A percentile compares a stretch with the other conserved stretches of the same genome.
Evolutionary conservation across 345 rosid species (phyloP).

Genomic region (Microthlaspi erraticum): DNA sequence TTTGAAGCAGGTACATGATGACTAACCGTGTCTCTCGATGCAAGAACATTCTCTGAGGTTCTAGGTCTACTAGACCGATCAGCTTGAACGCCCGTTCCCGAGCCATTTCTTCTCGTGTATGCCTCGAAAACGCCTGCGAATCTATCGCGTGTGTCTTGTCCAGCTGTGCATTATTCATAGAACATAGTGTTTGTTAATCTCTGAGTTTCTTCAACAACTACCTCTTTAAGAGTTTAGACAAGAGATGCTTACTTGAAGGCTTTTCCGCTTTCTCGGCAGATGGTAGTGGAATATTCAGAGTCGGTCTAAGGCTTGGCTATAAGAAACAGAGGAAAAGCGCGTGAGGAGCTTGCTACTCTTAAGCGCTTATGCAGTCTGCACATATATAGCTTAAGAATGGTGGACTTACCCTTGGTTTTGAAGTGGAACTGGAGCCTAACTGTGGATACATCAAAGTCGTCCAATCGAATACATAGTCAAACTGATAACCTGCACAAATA

Average conservation of each 20-base stretch:
- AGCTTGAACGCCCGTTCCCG: conserved; percentile 53
- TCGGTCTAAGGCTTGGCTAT: conserved; percentile 64
- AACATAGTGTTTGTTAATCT: conserved; percentile 6
- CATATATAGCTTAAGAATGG: conserved; percentile 4
- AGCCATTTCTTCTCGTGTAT: conserved; percentile 59
- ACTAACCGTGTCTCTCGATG: conserved; percentile 41
- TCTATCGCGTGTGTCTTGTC: conserved; percentile 79
- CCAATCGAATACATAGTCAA: conserved; percentile 96
- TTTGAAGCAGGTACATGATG: conserved; percentile 6
- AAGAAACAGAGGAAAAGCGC: conserved; percentile 14
- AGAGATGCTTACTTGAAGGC: conserved; percentile 62
- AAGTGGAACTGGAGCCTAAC: conserved; percentile 65
- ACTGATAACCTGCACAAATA: conserved; percentile 76
- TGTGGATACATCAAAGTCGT: conserved; percentile 89
- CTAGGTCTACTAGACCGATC: conserved; percentile 42
- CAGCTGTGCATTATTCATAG: conserved; percentile 49
- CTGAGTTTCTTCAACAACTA: conserved; percentile 8
- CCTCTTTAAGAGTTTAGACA: not conserved
- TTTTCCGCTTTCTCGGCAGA: conserved; percentile 65
- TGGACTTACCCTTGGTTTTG: conserved; percentile 75
- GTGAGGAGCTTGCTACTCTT: not conserved
- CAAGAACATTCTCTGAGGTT: conserved; percentile 45
- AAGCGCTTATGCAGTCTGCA: too few species aligned
- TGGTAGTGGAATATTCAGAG: conserved; percentile 56
- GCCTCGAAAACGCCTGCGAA: conserved; percentile 85